A percentile compares a stretch with the other conserved stretches of the same genome.
These are phyloP conservation scores for Mollisia scopiformis DNA, from an alignment of 2,329 filamentous ascomycete genomes.

Conservation along the genomic window DNA sequence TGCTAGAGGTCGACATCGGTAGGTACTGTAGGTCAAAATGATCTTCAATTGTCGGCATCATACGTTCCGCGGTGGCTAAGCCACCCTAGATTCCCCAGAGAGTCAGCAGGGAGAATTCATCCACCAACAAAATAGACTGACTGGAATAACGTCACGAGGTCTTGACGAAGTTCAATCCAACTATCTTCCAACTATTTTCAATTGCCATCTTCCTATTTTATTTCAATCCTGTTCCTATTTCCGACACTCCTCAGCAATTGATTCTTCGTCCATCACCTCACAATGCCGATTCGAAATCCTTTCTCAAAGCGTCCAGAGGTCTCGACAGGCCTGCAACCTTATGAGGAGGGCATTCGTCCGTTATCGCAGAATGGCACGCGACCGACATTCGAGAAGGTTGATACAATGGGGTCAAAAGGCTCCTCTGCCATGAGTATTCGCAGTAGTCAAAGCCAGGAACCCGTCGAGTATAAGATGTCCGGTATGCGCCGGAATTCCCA, in stretches of 20 bases:
- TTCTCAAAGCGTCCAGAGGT: constrained; percentile 62
- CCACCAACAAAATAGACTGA: background rate
- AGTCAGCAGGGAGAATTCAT: constrained; percentile 7
- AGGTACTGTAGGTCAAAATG: background rate
- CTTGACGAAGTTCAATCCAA: background rate
- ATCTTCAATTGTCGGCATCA: background rate
- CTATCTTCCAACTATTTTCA: background rate
- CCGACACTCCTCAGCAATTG: background rate
- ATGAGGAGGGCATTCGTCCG: constrained; percentile 57
- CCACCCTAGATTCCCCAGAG: constrained; percentile 5
- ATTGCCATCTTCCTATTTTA: background rate
- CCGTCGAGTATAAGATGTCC: constrained; percentile 78
- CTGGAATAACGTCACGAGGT: constrained; percentile 15
- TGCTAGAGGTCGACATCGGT: no score
- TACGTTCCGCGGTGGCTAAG: constrained; percentile 5
- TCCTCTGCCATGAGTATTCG: constrained; percentile 65
- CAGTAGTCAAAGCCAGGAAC: constrained; percentile 63
- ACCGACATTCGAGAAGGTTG: constrained; percentile 61
- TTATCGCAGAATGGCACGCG: constrained; percentile 47
- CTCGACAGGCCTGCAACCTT: constrained; percentile 25
- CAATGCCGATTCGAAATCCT: constrained; percentile 74
- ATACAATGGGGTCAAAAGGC: constrained; percentile 64
- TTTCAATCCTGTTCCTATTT: background rate
- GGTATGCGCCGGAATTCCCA: constrained; percentile 55
- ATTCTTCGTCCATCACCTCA: constrained; percentile 20